Conservation (phyloP, 2,329 filamentous ascomycete genomes). For the Monosporascus sp. region DNA sequence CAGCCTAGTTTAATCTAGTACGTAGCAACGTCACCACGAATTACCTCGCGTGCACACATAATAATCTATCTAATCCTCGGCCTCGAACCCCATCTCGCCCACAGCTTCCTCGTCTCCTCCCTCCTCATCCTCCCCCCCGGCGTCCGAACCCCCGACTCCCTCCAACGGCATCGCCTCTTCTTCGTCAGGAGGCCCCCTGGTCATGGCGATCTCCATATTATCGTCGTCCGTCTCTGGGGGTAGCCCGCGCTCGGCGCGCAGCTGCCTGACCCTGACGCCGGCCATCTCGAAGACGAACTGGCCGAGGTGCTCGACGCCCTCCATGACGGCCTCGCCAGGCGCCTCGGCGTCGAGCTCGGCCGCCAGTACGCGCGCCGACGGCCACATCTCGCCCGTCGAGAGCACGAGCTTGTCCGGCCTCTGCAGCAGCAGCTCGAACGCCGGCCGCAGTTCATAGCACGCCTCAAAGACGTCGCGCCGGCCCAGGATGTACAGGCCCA, state of each 20-base stretch:
- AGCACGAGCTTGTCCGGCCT: slow-evolving; percentile 78
- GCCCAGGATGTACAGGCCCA: slow-evolving; percentile 89
- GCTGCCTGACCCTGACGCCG: slow-evolving; percentile 49
- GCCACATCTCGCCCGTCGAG: slow-evolving; percentile 82
- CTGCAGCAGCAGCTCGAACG: slow-evolving; percentile 72
- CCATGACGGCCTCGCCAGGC: slow-evolving; percentile 66
- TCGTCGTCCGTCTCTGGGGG: slow-evolving; percentile 10
- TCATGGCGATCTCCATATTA: slow-evolving; percentile 2
- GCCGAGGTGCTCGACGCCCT: slow-evolving; percentile 86
- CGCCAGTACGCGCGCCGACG: slow-evolving; percentile 49
- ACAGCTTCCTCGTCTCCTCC: slow-evolving; percentile 3
- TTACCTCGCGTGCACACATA: too few relatives aligned
- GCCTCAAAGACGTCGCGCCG: slow-evolving; percentile 83
- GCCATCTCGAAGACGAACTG: slow-evolving; percentile 98
- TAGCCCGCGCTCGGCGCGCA: slow-evolving; percentile 35
- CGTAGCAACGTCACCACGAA: too few relatives aligned
- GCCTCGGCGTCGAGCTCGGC: slow-evolving; percentile 43
- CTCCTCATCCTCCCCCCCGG: slow-evolving; percentile 19
- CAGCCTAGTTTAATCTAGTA: too few relatives aligned
- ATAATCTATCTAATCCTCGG: not conserved
- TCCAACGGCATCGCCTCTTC: slow-evolving; percentile 17
- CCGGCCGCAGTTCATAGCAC: slow-evolving; percentile 80
- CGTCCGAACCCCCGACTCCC: slow-evolving; percentile 15
- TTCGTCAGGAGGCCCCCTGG: slow-evolving; percentile 23
- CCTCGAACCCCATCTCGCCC: slow-evolving; percentile 1